Base-by-base conservation (phyloP, 2,329 filamentous ascomycete genomes). In the Cryphonectria radicalis region DNA sequence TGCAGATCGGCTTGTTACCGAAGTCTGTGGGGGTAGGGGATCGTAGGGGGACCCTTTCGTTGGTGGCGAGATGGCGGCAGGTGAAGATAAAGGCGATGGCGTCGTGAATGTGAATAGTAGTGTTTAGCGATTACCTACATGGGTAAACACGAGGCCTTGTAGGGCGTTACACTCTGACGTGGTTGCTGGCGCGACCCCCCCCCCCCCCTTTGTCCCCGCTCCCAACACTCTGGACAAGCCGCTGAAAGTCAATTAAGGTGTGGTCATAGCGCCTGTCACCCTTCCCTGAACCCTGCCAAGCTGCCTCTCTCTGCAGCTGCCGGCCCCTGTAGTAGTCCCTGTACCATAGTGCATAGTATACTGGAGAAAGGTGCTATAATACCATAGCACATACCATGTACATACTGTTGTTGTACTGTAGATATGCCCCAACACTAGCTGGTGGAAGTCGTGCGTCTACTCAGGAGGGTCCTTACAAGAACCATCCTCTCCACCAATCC, bases 231-330 rank as follows among this genome's bases (percentile, higher is more conserved):
- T n/a, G 62, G 13, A 17, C 25, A n/a, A 28, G 35, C 62, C 62
- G 37, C 62, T 64, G 42, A 14, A 60, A 11, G 40, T 50, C 63
- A 42, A 66, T 55, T 71, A 66, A 65, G 70, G 37, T 55, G 63
- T 70, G 70, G 70, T 70, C 70, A 63, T 67, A 70, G 70, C 70
- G 70, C 40, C 35, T 43, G 53, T 28, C 59, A 37, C 22, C 46
- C 32, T n/a, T 8, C 66, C 25, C 37, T 28, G 42, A 35, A 50
- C 59, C 63, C 19, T 57, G 19, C 60, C 22, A n/a, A 50, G 19
- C 46, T 50, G 46, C 46, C 46, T 32, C 28, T 32, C 28, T 35
- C 6, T n/a, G 32, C 32, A 63, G 22, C 59, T 63, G 37, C 25
- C 13, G 25, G 53, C 22, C 53, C 53, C 53, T 25, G 22, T 8